These are phyloP conservation scores for Yamadazyma phyllophila DNA, from an alignment of 805 yeast genomes.

Conservation along the genomic window DNA sequence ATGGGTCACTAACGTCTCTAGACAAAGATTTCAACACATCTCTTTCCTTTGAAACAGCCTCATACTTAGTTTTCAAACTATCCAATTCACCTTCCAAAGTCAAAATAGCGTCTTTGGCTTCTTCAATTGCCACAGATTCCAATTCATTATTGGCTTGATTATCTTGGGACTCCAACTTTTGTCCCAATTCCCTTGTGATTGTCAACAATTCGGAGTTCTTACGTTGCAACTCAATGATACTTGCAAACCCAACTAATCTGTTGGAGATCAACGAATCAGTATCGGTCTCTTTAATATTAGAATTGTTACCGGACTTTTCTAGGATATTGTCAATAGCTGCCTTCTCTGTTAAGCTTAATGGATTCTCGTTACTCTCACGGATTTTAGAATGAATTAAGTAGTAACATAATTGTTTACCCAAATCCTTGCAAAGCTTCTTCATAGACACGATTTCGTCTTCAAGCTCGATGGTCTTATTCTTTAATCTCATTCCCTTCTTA, in stretches of 20 bases:
- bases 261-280: slow-evolving; percentile 71
- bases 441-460: slow-evolving; percentile 48
- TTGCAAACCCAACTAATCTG: slow-evolving; percentile 67
- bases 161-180: slow-evolving; percentile 67
- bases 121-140: slow-evolving; percentile 51
- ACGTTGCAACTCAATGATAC: slow-evolving; percentile 63
- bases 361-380: slow-evolving; percentile 53
- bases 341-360: slow-evolving; percentile 64
- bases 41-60: slow-evolving; percentile 60
- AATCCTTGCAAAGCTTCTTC: slow-evolving; percentile 61
- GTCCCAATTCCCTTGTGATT: slow-evolving; percentile 69
- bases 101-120: slow-evolving; percentile 67
- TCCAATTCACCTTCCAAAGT: slow-evolving; percentile 60
- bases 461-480: slow-evolving; percentile 37
- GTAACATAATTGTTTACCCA: slow-evolving; percentile 79
- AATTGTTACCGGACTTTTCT: slow-evolving; percentile 31
- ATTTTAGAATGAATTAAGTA: slow-evolving; percentile 65
- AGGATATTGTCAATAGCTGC: slow-evolving; percentile 59
- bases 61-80: slow-evolving; percentile 49
- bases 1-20: slow-evolving; percentile 2
- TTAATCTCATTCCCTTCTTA: slow-evolving; percentile 34
- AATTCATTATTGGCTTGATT: slow-evolving; percentile 34
- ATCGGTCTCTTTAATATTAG: slow-evolving; percentile 47
- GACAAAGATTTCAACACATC: slow-evolving; percentile 53
- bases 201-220: slow-evolving; percentile 72